Conservation (phyloP, 108 stramenopile genomes). For the Licmophora abbreviata region DNA sequence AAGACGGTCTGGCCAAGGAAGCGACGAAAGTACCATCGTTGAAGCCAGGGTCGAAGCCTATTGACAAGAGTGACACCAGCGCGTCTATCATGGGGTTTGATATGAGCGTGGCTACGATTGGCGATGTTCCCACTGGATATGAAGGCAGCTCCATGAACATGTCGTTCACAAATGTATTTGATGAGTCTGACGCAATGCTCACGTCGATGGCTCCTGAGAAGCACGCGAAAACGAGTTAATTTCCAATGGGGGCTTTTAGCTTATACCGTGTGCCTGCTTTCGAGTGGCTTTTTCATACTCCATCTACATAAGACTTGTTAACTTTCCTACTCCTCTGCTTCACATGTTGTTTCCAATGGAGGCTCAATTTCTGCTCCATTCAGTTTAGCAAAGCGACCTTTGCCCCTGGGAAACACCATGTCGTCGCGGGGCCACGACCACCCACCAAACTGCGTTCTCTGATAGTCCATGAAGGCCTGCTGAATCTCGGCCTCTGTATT, state of each 20-base stretch:
- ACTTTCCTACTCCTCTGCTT: no score
- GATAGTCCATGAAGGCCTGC: constrained; percentile 75
- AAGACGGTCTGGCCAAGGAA: constrained; percentile 3
- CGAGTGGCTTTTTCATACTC: no score
- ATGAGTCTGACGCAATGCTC: no score
- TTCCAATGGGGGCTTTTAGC: no score
- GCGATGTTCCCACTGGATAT: neutral
- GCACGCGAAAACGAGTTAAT: no score
- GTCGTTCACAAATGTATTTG: constrained; percentile 7
- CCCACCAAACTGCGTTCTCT: constrained; percentile 59
- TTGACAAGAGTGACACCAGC: constrained; percentile 11
- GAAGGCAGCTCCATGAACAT: constrained; percentile 6
- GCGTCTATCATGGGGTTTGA: constrained; percentile 19
- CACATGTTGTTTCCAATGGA: no score
- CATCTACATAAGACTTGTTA: no score
- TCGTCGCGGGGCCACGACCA: constrained; percentile 73
- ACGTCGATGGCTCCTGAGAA: no score
- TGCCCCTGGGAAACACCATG: constrained; percentile 47
- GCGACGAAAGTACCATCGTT: constrained; percentile 13
- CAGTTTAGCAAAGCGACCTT: constrained; percentile 56
- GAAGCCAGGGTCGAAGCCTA: constrained; percentile 5
- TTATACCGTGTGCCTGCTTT: no score
- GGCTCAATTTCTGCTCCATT: constrained; percentile 37
- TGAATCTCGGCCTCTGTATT: constrained; percentile 70
- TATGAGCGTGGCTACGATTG: constrained; percentile 1